Percentiles rank a stretch among this genome's conserved stretches.
These are phyloP conservation scores for Euphorbia lathyris DNA, from an alignment of 345 rosid genomes.

Conservation along the genomic window DNA sequence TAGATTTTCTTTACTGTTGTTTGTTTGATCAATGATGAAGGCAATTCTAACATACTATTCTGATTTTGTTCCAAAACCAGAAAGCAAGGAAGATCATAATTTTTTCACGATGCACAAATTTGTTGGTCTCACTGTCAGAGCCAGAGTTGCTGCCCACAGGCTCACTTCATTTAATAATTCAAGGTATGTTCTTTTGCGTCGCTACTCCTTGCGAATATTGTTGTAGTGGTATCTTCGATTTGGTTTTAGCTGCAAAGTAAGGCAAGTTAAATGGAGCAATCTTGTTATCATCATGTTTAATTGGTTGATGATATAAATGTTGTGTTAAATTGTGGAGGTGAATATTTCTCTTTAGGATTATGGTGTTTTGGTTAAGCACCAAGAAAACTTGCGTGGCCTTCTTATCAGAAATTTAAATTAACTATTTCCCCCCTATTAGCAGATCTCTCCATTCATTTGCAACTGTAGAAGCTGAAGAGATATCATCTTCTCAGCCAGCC, in stretches of 20 bases:
- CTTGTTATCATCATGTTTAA: neutral
- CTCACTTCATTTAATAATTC: conserved; percentile 35
- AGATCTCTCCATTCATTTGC: conserved; percentile 79
- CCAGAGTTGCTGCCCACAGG: conserved; percentile 39
- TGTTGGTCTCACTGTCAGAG: conserved; percentile 33
- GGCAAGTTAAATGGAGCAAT: too few species aligned
- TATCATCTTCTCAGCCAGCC: conserved; percentile 84
- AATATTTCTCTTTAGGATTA: neutral
- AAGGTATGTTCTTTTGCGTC: conserved; percentile 35
- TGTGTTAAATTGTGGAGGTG: neutral
- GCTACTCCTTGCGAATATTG: too few species aligned
- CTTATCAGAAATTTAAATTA: neutral
- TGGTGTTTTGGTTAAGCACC: too few species aligned
- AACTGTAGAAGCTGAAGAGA: conserved; percentile 71
- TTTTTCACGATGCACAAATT: conserved; percentile 42
- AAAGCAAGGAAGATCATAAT: neutral
- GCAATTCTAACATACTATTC: too few species aligned
- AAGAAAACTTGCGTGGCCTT: neutral
- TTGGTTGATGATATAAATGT: neutral
- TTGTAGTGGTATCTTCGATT: too few species aligned
- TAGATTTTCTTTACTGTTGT: too few species aligned
- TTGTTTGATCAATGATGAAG: too few species aligned
- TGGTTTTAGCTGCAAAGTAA: too few species aligned
- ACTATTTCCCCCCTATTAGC: conserved; percentile 4
- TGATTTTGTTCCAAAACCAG: neutral